phyloP scores from a whole-genome alignment of 805 yeast species.

The Sugiyamaella marilandica region DNA sequence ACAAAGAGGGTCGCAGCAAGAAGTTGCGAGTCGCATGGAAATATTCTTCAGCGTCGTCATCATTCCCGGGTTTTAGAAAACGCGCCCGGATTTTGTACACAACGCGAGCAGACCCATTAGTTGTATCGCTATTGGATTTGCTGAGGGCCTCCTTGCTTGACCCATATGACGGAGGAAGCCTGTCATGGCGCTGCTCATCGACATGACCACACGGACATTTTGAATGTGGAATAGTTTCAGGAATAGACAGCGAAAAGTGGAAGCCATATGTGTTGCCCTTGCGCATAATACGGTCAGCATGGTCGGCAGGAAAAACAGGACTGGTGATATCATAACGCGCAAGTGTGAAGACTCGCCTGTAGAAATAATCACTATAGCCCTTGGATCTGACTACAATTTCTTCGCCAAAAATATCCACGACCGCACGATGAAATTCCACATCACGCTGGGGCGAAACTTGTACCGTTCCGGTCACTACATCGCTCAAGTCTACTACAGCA shows the following conservation, averaged over 20 bases:
- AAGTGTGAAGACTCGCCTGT: slow-evolving; percentile 4
- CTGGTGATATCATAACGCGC: slow-evolving; percentile 7
- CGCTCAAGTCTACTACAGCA: slow-evolving; percentile 9
- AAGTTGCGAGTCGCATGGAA: slow-evolving; percentile 5
- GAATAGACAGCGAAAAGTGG: slow-evolving; percentile 15
- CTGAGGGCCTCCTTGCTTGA: slow-evolving; percentile 2
- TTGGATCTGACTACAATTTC: slow-evolving; percentile 11
- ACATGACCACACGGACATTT: slow-evolving; percentile 11
- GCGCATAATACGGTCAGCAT: background rate
- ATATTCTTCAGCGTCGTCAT: background rate
- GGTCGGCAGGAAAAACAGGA: slow-evolving; percentile 13
- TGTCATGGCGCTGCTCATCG: background rate
- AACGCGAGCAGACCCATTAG: slow-evolving; percentile 7
- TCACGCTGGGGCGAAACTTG: slow-evolving; percentile 11
- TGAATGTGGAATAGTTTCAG: slow-evolving; percentile 3
- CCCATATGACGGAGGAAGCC: slow-evolving; percentile 13
- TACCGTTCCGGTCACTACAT: slow-evolving; percentile 15
- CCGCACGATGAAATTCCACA: background rate
- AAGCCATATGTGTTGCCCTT: slow-evolving; percentile 17
- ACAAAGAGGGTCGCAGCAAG: slow-evolving; percentile 5
- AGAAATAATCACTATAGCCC: slow-evolving; percentile 2
- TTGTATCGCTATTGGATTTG: background rate
- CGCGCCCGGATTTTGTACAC: slow-evolving; percentile 11
- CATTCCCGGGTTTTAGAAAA: background rate
- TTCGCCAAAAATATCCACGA: slow-evolving; percentile 12